Conservation (phyloP, 2,329 filamentous ascomycete genomes). For the Hypoxylon sp. region DNA sequence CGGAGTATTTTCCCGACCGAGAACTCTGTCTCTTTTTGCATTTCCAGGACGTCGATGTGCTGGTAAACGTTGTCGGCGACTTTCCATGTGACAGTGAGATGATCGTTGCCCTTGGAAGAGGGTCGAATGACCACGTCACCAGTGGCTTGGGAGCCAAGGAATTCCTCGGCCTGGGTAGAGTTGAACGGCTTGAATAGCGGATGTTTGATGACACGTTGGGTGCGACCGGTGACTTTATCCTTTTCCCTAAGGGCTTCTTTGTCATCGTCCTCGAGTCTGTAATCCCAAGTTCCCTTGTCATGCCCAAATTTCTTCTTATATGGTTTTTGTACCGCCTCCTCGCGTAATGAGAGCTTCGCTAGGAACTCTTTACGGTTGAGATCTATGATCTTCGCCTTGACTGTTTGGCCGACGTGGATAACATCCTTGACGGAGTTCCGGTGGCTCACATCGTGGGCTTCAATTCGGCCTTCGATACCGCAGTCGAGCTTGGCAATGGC, state of each 20-base stretch:
- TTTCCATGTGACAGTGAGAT: conserved; percentile 97
- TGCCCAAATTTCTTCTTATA: conserved; percentile 75
- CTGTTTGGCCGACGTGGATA: conserved; percentile 81
- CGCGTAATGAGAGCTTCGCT: conserved; percentile 83
- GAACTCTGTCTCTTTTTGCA: conserved; percentile 97
- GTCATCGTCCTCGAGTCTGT: conserved; percentile 80
- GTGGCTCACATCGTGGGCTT: conserved; percentile 81
- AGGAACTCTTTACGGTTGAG: conserved; percentile 87
- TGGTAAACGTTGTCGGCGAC: conserved; percentile 96
- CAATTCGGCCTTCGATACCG: conserved; percentile 88
- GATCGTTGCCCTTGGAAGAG: conserved; percentile 93
- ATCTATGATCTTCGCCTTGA: conserved; percentile 86
- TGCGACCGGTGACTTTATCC: conserved; percentile 83
- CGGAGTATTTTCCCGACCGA: conserved; percentile 86
- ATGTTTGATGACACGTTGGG: conserved; percentile 96
- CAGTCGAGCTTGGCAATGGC: conserved; percentile 94
- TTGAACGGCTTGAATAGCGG: conserved; percentile 96
- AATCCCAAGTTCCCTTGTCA: conserved; percentile 86
- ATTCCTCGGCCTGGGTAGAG: conserved; percentile 90
- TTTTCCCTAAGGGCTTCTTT: conserved; percentile 85
- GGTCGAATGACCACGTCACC: conserved; percentile 96
- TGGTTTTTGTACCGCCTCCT: conserved; percentile 79
- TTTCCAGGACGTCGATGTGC: conserved; percentile 94
- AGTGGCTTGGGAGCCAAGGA: conserved; percentile 81
- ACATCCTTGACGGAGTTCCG: conserved; percentile 76